Evolutionary conservation across 1,284 basidiomycete genomes (phyloP).

Genomic region (Moniliophthora roreri): DNA sequence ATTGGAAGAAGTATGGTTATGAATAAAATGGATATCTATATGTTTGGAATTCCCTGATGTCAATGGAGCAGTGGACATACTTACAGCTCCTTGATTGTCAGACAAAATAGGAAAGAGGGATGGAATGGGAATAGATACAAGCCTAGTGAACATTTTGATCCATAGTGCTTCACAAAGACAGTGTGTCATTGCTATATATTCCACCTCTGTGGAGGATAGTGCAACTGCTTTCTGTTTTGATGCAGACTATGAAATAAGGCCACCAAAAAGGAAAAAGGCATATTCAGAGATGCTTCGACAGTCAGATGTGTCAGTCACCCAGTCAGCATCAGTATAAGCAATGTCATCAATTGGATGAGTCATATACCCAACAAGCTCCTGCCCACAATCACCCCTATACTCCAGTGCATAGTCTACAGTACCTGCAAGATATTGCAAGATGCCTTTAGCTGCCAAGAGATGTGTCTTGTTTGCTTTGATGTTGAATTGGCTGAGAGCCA

Average conservation of each 20-base stretch:
- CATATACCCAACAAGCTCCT: too few species aligned
- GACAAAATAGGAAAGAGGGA: slow-evolving; percentile 15
- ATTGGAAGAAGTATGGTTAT: slow-evolving; percentile 8
- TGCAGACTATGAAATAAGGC: slow-evolving; percentile 17
- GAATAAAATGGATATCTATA: slow-evolving; percentile 18
- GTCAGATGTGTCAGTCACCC: slow-evolving; percentile 14
- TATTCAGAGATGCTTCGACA: slow-evolving; percentile 17
- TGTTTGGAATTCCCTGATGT: slow-evolving; percentile 14
- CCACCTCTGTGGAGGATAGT: slow-evolving; percentile 13
- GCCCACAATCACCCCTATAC: slow-evolving; percentile 8
- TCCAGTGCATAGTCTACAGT: slow-evolving; percentile 2
- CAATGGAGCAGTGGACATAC: slow-evolving; percentile 8
- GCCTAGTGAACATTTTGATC: slow-evolving; percentile 6
- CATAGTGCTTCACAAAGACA: slow-evolving; percentile 7
- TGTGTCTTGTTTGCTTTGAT: not conserved
- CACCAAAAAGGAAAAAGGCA: slow-evolving; percentile 8
- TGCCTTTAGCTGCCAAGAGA: slow-evolving; percentile 1
- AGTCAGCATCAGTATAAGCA: slow-evolving; percentile 14
- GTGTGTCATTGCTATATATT: slow-evolving; percentile 8
- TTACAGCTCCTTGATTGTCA: slow-evolving; percentile 15
- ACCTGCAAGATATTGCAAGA: slow-evolving; percentile 2
- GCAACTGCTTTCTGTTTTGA: slow-evolving; percentile 14
- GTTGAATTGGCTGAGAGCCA: slow-evolving; percentile 7
- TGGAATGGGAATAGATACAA: slow-evolving; percentile 4
- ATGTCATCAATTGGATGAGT: not conserved